A percentile compares a stretch with the other conserved stretches of the same genome.
phyloP scores from a whole-genome alignment of 306 rosid genomes.

The Sicyos edulis region DNA sequence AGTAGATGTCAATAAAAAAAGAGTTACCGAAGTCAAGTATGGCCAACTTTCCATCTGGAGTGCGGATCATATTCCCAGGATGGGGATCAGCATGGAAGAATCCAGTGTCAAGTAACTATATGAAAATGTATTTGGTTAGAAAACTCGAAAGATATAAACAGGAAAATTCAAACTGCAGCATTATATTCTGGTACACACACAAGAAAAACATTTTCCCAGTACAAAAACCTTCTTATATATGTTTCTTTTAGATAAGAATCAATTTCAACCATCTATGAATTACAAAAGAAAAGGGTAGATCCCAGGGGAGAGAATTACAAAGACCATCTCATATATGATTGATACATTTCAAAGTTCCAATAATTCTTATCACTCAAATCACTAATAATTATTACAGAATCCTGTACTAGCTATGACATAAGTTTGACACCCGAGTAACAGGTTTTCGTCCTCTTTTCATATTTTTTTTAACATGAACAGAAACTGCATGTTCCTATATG shows the following conservation, averaged over 20 bases:
- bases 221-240: background rate
- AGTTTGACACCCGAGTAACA: background rate
- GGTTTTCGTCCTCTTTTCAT: background rate
- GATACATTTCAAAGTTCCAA: background rate
- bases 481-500: background rate
- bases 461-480: background rate
- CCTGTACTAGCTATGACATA: background rate
- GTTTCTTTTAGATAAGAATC: no score
- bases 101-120: conserved; percentile 92
- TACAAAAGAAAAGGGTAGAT: no score
- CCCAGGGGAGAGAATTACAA: no score
- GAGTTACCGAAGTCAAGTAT: conserved; percentile 94
- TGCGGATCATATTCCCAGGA: conserved; percentile 97
- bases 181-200: background rate
- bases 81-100: conserved; percentile 98
- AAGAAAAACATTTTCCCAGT: conserved; percentile 1
- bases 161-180: background rate
- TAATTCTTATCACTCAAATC: background rate
- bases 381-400: background rate
- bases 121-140: conserved; percentile 26
- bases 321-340: background rate
- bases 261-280: no score
- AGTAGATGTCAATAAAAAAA: conserved; percentile 73
- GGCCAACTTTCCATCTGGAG: conserved; percentile 96
- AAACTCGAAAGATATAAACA: background rate